These are phyloP conservation scores for Trametes versicolor DNA, from an alignment of 1,284 basidiomycete genomes.

Conservation along the genomic window DNA sequence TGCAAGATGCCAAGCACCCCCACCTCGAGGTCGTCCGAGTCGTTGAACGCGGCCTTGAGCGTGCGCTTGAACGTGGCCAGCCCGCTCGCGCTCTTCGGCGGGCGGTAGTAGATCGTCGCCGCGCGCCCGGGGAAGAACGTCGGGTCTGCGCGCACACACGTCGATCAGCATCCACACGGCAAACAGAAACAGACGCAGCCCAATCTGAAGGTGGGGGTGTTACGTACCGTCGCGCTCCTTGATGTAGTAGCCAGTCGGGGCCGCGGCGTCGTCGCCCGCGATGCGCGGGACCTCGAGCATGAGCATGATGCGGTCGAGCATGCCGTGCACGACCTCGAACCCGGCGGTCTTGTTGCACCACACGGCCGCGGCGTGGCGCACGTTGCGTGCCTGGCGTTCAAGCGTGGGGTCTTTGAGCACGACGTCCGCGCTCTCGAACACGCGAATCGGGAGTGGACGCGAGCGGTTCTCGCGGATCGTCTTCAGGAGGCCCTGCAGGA, in stretches of 20 bases:
- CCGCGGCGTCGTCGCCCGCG: constrained; percentile 61
- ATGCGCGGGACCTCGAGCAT: constrained; percentile 92
- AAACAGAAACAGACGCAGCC: background rate
- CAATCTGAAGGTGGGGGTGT: background rate
- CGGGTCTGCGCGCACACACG: constrained; percentile 62
- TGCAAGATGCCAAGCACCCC: constrained; percentile 91
- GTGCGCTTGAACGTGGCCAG: constrained; percentile 44
- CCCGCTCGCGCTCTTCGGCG: constrained; percentile 50
- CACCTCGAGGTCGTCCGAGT: constrained; percentile 70
- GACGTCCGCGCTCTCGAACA: constrained; percentile 96
- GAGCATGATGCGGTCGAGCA: constrained; percentile 95
- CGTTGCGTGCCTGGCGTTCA: constrained; percentile 91
- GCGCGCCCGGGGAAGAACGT: constrained; percentile 96
- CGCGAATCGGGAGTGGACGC: constrained; percentile 90
- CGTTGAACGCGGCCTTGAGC: constrained; percentile 46
- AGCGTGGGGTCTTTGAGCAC: constrained; percentile 85
- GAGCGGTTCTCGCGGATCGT: constrained; percentile 97
- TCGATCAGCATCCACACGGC: constrained; percentile 8
- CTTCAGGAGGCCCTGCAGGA: constrained; percentile 96
- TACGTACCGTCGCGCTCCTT: constrained; percentile 81
- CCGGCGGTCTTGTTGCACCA: constrained; percentile 98
- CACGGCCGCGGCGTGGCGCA: constrained; percentile 87
- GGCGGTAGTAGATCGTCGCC: constrained; percentile 89
- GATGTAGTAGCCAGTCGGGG: constrained; percentile 90
- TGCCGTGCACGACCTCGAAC: constrained; percentile 96